phyloP scores from a whole-genome alignment of 345 rosid species.

The Fremontodendron californicum region DNA sequence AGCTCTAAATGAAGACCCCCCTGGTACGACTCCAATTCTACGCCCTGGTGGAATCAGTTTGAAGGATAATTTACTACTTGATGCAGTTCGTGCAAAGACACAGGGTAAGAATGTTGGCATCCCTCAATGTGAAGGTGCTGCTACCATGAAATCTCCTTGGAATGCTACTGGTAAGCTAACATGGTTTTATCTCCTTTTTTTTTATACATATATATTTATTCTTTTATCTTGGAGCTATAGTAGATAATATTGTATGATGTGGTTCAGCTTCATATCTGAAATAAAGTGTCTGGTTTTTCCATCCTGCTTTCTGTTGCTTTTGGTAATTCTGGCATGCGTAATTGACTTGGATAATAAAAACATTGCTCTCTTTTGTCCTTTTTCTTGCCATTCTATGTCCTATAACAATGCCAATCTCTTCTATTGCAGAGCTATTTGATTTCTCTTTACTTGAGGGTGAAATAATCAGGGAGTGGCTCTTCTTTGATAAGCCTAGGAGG shows the following conservation, averaged over 20 bases:
- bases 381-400: background rate
- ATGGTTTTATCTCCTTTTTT: background rate
- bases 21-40: conserved; percentile 59
- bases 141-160: conserved; percentile 76
- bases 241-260: background rate
- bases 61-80: conserved; percentile 65
- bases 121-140: conserved; percentile 88
- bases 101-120: conserved; percentile 82
- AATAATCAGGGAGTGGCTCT: conserved; percentile 79
- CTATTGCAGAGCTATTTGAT: conserved; percentile 65
- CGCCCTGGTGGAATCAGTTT: conserved; percentile 73
- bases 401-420: conserved; percentile 13
- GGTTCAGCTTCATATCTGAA: background rate
- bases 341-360: background rate
- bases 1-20: conserved; percentile 58
- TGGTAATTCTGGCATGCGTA: background rate
- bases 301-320: background rate
- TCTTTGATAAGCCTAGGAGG: conserved; percentile 83
- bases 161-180: conserved; percentile 61
- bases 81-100: conserved; percentile 58
- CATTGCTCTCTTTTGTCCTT: background rate
- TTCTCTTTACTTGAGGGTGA: conserved; percentile 61
- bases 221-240: background rate
- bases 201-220: background rate
- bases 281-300: background rate